Evolutionary conservation across 768 basidiomycete species (phyloP).

Genomic region (Collybiopsis confluens): DNA sequence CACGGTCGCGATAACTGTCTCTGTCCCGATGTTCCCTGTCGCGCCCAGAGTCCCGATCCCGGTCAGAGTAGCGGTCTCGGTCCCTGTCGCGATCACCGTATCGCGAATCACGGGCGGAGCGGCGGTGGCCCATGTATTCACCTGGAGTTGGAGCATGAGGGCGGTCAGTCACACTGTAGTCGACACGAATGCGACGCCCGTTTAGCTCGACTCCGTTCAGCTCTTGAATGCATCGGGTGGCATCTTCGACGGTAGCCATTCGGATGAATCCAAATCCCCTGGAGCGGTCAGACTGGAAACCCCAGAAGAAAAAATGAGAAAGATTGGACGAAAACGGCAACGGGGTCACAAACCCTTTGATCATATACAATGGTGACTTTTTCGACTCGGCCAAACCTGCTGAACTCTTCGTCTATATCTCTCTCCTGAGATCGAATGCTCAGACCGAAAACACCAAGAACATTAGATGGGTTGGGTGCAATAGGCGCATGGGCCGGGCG

Average conservation of each 20-base stretch:
- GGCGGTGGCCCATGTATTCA: conserved; percentile 94
- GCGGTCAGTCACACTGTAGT: conserved; percentile 91
- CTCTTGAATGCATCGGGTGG: conserved; percentile 80
- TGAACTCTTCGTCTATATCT: conserved; percentile 93
- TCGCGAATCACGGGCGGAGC: conserved; percentile 36
- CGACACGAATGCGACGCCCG: conserved; percentile 93
- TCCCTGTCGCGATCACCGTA: conserved; percentile 38
- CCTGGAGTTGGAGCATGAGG: conserved; percentile 97
- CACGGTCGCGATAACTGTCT: conserved; percentile 55
- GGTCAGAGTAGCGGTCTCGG: conserved; percentile 47
- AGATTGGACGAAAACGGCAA: background rate
- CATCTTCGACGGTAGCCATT: conserved; percentile 88
- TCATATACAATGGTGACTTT: conserved; percentile 98
- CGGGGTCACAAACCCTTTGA: conserved; percentile 70
- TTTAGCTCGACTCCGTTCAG: conserved; percentile 93
- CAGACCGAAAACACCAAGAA: conserved; percentile 97
- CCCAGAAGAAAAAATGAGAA: background rate
- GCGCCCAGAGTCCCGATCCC: conserved; percentile 20
- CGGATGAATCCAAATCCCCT: conserved; percentile 98
- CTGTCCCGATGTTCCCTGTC: conserved; percentile 32
- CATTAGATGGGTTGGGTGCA: conserved; percentile 81
- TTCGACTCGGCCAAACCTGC: conserved; percentile 81
- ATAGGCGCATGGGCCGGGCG: conserved; percentile 70
- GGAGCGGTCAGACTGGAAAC: conserved; percentile 81
- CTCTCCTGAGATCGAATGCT: conserved; percentile 92